These are phyloP conservation scores for Aspergillus pseudoviridinutans DNA, from an alignment of 2,329 filamentous ascomycete species.

Conservation along the genomic window DNA sequence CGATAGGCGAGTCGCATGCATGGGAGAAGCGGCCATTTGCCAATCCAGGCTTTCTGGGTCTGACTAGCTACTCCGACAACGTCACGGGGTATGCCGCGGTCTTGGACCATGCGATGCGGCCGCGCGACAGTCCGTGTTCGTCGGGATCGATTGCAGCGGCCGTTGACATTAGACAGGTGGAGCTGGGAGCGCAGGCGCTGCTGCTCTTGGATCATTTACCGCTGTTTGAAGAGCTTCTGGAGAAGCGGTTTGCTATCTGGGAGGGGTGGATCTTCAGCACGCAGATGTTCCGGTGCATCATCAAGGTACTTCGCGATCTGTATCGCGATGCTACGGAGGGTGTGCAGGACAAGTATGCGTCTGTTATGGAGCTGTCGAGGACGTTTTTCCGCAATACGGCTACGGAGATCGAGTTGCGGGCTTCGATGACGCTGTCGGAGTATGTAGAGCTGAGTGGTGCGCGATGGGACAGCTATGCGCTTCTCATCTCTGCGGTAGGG, in stretches of 20 bases:
- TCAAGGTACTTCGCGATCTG: not conserved
- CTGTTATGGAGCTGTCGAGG: slow-evolving; percentile 1
- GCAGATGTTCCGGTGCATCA: not conserved
- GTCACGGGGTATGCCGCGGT: slow-evolving; percentile 9
- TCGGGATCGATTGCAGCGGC: not conserved
- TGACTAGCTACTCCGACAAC: slow-evolving; percentile 16
- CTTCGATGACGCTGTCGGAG: slow-evolving; percentile 10
- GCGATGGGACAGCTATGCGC: slow-evolving; percentile 17
- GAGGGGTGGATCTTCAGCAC: slow-evolving; percentile 2
- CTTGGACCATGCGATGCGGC: slow-evolving; percentile 1
- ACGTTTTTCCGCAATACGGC: slow-evolving; percentile 5
- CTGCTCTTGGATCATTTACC: slow-evolving; percentile 6
- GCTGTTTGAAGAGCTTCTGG: slow-evolving; percentile 13
- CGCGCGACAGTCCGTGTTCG: not conserved
- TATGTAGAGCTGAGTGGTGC: slow-evolving; percentile 9
- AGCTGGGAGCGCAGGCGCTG: slow-evolving; percentile 12
- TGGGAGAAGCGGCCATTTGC: not conserved
- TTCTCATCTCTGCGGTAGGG: slow-evolving; percentile 14
- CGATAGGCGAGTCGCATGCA: not conserved
- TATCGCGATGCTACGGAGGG: slow-evolving; percentile 3
- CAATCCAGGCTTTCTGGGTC: slow-evolving; percentile 16
- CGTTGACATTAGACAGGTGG: slow-evolving; percentile 4
- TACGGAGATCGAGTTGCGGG: not conserved
- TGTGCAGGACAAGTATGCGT: not conserved
- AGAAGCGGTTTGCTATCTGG: slow-evolving; percentile 6